Percentiles rank a stretch among this genome's conserved stretches.
phyloP scores from a whole-genome alignment of 2,329 filamentous ascomycete species.

The Aureobasidium sp. region DNA sequence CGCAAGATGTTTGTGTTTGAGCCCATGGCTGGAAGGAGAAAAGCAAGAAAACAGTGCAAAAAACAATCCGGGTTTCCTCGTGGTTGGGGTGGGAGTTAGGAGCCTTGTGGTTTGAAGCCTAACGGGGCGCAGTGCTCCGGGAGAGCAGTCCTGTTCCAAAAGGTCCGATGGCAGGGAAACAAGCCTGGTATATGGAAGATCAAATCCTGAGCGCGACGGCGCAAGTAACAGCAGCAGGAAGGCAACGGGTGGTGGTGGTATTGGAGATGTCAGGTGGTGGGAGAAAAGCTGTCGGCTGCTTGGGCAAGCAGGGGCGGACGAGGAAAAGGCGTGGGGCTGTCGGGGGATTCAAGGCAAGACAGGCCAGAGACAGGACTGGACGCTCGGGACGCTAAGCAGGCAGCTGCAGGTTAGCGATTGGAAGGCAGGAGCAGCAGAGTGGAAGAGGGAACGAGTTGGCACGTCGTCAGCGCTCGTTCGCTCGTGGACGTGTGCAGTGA shows the following conservation, averaged over 20 bases:
- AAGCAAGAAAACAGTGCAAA: not conserved
- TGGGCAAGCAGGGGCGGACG: conserved; percentile 2
- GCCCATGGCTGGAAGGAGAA: conserved; percentile 19
- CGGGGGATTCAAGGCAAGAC: conserved; percentile 9
- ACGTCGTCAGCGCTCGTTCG: not conserved
- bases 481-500: not conserved
- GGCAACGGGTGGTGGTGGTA: not conserved
- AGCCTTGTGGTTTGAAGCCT: not conserved
- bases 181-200: not conserved
- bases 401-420: conserved; percentile 14
- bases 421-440: not conserved
- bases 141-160: conserved; percentile 1
- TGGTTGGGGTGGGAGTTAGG: not conserved
- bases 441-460: not conserved
- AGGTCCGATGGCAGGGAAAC: not conserved
- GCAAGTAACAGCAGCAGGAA: not conserved
- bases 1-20: conserved; percentile 29
- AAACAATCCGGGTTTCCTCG: not conserved
- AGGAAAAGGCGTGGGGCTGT: conserved; percentile 6
- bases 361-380: conserved; percentile 1
- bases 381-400: not conserved
- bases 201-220: not conserved
- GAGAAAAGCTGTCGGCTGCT: not conserved
- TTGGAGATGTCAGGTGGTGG: not conserved
- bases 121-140: not conserved